phyloP scores from a whole-genome alignment of 2,329 filamentous ascomycete species.

The Neophaeococcomyces mojaviensis region DNA sequence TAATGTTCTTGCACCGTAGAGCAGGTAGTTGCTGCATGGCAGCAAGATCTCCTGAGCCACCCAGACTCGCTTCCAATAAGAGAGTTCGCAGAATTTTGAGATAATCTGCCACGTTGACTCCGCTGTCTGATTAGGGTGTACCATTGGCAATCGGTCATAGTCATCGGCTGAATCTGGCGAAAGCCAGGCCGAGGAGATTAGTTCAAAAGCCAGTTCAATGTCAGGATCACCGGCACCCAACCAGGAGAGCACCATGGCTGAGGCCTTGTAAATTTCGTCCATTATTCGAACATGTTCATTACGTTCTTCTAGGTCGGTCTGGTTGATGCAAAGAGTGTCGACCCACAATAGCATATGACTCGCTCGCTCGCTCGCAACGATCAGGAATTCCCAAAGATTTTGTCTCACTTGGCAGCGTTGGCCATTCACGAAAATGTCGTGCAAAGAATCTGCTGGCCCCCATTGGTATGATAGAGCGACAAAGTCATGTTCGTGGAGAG shows the following conservation, averaged over 20 bases:
- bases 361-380: conserved; percentile 27
- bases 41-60: conserved; percentile 10
- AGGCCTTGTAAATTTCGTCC: conserved; percentile 13
- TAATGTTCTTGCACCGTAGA: background rate
- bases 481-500: background rate
- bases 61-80: conserved; percentile 10
- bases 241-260: conserved; percentile 14
- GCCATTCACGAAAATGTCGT: conserved; percentile 7
- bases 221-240: conserved; percentile 8
- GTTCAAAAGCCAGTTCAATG: conserved; percentile 1
- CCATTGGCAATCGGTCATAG: background rate
- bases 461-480: conserved; percentile 12
- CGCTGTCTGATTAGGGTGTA: background rate
- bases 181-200: conserved; percentile 1
- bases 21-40: conserved; percentile 6
- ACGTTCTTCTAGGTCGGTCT: conserved; percentile 13
- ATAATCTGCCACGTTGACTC: background rate
- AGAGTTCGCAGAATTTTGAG: background rate
- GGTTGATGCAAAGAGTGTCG: conserved; percentile 18
- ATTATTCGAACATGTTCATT: conserved; percentile 15
- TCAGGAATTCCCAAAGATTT: conserved; percentile 9
- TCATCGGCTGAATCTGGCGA: background rate
- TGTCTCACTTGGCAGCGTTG: conserved; percentile 4
- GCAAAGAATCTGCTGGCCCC: conserved; percentile 1
- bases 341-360: conserved; percentile 30